Conservation (phyloP, 257 asterid genomes). For the Solanum virginianum region DNA sequence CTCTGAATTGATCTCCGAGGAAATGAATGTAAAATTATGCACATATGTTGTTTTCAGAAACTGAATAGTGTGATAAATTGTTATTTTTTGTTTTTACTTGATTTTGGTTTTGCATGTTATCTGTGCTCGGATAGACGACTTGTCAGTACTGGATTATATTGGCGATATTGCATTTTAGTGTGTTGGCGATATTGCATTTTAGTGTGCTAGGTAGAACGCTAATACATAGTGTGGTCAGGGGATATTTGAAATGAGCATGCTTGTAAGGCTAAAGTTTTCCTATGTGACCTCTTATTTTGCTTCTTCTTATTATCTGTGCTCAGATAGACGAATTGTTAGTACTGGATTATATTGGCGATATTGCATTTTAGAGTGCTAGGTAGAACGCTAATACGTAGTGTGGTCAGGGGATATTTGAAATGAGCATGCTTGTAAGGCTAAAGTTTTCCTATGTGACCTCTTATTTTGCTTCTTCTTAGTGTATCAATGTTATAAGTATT, state of each 20-base stretch:
- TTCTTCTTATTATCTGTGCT: neutral
- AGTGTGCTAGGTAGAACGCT: neutral
- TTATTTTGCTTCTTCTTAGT: neutral
- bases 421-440: neutral
- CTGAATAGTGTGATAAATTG: neutral
- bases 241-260: neutral
- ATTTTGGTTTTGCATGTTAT: neutral
- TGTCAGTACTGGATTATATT: neutral
- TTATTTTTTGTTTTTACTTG: neutral
- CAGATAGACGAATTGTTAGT: neutral
- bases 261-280: neutral
- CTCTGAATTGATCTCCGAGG: neutral
- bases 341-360: neutral
- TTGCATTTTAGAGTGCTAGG: too few relatives aligned
- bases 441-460: neutral
- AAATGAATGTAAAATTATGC: neutral
- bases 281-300: neutral
- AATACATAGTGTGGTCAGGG: neutral
- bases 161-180: neutral
- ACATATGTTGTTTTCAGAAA: neutral
- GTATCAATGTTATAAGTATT: too few relatives aligned
- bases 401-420: neutral
- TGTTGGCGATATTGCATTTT: neutral
- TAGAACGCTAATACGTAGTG: neutral
- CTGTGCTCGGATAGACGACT: neutral